Base-by-base conservation (phyloP, 163 green algal genomes). In the Scenedesmus sp. region DNA sequence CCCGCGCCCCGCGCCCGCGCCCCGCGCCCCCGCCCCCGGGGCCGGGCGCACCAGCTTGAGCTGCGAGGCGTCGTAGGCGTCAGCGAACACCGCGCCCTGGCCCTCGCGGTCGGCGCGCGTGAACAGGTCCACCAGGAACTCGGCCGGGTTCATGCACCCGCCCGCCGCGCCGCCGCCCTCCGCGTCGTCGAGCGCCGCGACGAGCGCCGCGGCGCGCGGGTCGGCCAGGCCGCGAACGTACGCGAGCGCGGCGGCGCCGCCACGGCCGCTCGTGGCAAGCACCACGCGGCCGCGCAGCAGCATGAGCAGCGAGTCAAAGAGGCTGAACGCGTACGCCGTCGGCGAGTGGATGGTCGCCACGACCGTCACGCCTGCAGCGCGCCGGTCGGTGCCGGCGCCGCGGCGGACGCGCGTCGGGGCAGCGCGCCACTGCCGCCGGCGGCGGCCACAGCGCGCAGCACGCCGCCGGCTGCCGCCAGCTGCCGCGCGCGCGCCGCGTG, bases 311-410 rank as follows among this genome's bases (percentile, higher is more conserved):
- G 75, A 54, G 85, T 96, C 87, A 60, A 96, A 97, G 2, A 96
- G 88, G 24, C 54, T 71, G 77, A 97, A 97, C 72, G 73, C 84
- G 86, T 89, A 92, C 36, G 87, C 81, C 14, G 91, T 90, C 51
- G 93, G 93, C 0, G 88, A 93, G 86, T 97, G 93, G 82, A 98
- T 95, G 80, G 92, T 97, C 58, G 89, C 87, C 51, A 88, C 90
- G 51, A 97, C 90, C 58, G 92, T 96, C 51, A 93, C 92, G 44
- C 91, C 53, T 47, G 34, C 62, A 36, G 47, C 45, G 39, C 14
- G n/a, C n/a, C n/a, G n/a, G n/a, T n/a, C n/a, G n/a, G n/a, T n/a
- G n/a, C n/a, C n/a, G n/a, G n/a, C n/a, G n/a, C n/a, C n/a, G n/a
- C n/a, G n/a, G n/a, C n/a, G n/a, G n/a, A n/a, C n/a, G n/a, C n/a